These are phyloP conservation scores for Eremothecium gossypii DNA, from an alignment of 1,139 yeast genomes.

Conservation along the genomic window DNA sequence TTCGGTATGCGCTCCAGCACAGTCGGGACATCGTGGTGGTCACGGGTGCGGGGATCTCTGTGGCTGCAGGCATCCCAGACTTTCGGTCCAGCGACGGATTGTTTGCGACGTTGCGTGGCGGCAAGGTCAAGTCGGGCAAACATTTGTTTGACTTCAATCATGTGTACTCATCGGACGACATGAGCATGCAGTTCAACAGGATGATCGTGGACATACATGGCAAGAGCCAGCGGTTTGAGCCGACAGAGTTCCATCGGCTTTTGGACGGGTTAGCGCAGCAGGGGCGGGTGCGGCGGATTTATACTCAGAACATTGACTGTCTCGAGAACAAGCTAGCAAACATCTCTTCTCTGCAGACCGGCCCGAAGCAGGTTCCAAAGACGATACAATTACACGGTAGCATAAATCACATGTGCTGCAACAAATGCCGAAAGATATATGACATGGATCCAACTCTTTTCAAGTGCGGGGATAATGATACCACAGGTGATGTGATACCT, in stretches of 20 bases:
- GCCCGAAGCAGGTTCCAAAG: constrained; percentile 40
- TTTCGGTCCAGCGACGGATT: constrained; percentile 73
- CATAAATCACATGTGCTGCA: constrained; percentile 59
- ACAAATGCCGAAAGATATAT: constrained; percentile 53
- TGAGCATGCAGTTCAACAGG: constrained; percentile 57
- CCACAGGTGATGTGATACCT: constrained; percentile 31
- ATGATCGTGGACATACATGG: constrained; percentile 58
- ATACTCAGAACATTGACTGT: constrained; percentile 63
- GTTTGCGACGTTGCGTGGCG: constrained; percentile 50
- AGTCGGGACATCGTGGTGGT: constrained; percentile 44
- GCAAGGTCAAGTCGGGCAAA: constrained; percentile 55
- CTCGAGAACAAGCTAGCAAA: constrained; percentile 34
- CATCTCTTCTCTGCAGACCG: constrained; percentile 38
- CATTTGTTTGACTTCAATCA: constrained; percentile 66
- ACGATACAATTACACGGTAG: constrained; percentile 77
- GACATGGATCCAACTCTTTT: constrained; percentile 36
- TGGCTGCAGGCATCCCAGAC: constrained; percentile 87
- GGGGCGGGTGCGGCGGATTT: constrained; percentile 58
- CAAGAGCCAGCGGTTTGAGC: constrained; percentile 48
- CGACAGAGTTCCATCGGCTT: constrained; percentile 66
- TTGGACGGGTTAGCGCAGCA: constrained; percentile 50
- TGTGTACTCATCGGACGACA: constrained; percentile 57
- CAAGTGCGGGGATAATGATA: constrained; percentile 17
- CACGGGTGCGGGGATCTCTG: constrained; percentile 86
- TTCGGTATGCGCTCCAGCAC: constrained; percentile 40